Evolutionary conservation across 441 rosid genomes (phyloP).

Genomic region (Melastoma candidum): DNA sequence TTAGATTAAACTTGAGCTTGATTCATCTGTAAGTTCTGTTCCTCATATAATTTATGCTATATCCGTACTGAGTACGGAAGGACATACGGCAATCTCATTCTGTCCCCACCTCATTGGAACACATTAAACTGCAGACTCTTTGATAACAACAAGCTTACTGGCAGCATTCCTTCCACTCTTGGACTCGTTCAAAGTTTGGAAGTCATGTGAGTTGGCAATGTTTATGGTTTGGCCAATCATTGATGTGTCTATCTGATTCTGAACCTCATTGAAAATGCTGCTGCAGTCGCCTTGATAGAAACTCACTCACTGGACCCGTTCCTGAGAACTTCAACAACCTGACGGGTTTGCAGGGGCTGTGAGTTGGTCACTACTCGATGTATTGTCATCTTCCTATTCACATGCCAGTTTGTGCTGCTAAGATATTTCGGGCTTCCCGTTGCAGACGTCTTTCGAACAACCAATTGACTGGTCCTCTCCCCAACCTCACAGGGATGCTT

Average conservation of each 20-base stretch:
- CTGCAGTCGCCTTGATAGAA: slow-evolving; percentile 65
- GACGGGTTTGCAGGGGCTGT: slow-evolving; percentile 41
- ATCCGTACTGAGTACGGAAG: too few species aligned
- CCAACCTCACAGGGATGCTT: slow-evolving; percentile 45
- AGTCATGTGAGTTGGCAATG: slow-evolving; percentile 48
- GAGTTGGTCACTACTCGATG: slow-evolving; percentile 20
- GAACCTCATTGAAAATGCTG: neutral
- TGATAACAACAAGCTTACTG: slow-evolving; percentile 17
- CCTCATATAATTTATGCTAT: too few species aligned
- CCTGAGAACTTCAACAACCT: slow-evolving; percentile 52
- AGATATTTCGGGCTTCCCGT: slow-evolving; percentile 1
- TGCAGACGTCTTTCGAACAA: slow-evolving; percentile 70
- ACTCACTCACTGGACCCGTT: slow-evolving; percentile 33
- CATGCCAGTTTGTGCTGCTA: neutral
- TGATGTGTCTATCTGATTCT: slow-evolving; percentile 9
- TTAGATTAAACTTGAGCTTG: slow-evolving; percentile 44
- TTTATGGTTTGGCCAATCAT: slow-evolving; percentile 5
- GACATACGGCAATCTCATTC: too few species aligned
- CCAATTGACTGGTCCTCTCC: slow-evolving; percentile 40
- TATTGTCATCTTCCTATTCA: neutral
- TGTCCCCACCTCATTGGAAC: too few species aligned
- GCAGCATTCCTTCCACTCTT: slow-evolving; percentile 49
- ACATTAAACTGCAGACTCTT: too few species aligned
- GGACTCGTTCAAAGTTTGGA: slow-evolving; percentile 43
- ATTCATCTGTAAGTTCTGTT: slow-evolving; percentile 55